A percentile compares a stretch with the other conserved stretches of the same genome.
phyloP scores from a whole-genome alignment of 192 early-diverging fungal genomes.

The Backusella tarrabulga region DNA sequence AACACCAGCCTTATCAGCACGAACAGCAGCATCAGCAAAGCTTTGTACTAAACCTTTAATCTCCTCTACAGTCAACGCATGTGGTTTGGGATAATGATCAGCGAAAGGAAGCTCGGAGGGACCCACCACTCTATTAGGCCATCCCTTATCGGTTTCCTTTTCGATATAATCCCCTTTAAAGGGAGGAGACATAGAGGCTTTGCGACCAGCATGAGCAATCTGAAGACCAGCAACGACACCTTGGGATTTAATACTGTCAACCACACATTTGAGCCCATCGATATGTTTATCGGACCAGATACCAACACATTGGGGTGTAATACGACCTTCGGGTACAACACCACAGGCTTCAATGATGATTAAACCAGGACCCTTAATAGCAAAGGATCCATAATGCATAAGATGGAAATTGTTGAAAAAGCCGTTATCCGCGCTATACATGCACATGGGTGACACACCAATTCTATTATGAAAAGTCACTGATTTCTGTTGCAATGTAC shows the following conservation, averaged over 20 bases:
- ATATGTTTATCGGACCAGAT: constrained; percentile 85
- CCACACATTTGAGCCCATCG: constrained; percentile 54
- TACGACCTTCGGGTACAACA: constrained; percentile 74
- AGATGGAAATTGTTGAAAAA: constrained; percentile 66
- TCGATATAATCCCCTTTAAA: constrained; percentile 18
- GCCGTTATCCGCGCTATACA: constrained; percentile 69
- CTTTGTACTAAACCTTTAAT: constrained; percentile 63
- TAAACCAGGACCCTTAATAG: constrained; percentile 76
- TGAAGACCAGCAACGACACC: constrained; percentile 69
- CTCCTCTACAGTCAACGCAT: constrained; percentile 35
- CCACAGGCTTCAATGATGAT: constrained; percentile 79
- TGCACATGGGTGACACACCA: constrained; percentile 83
- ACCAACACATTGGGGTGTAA: constrained; percentile 75
- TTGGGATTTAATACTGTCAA: constrained; percentile 60
- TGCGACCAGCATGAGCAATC: constrained; percentile 82
- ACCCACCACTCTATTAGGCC: constrained; percentile 69
- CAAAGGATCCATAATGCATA: constrained; percentile 63
- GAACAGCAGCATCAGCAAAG: constrained; percentile 67
- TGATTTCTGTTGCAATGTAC: constrained; percentile 64
- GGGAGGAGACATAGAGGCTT: constrained; percentile 37
- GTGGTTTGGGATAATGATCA: constrained; percentile 24
- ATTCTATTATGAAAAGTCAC: constrained; percentile 77
- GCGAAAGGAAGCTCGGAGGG: constrained; percentile 58
- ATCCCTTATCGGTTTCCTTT: constrained; percentile 52
- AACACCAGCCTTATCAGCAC: constrained; percentile 71